These are phyloP conservation scores for Mrakia frigida DNA, from an alignment of 768 basidiomycete genomes.

Conservation along the genomic window DNA sequence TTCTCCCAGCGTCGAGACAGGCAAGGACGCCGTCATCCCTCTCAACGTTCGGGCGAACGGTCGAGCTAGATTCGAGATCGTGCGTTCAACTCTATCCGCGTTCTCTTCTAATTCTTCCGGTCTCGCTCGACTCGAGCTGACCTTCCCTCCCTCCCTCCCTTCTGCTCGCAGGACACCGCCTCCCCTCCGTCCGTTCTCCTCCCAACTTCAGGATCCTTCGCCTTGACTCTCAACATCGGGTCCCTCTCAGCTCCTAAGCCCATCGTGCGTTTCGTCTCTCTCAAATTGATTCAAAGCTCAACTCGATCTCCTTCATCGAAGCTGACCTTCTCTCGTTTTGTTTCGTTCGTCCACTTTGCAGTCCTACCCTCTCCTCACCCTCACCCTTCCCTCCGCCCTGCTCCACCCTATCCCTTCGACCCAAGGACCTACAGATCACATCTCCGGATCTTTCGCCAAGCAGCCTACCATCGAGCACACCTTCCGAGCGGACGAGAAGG, in stretches of 20 bases:
- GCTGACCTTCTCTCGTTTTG: neutral
- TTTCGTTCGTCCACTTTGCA: neutral
- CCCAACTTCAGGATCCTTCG: conserved; percentile 22
- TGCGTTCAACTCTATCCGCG: neutral
- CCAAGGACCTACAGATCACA: neutral
- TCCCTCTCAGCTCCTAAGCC: conserved; percentile 16
- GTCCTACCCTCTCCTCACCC: conserved; percentile 30
- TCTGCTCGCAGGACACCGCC: conserved; percentile 27
- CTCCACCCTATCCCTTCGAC: conserved; percentile 10
- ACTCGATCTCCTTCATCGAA: neutral
- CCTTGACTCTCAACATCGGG: conserved; percentile 28
- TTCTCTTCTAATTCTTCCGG: too few species aligned
- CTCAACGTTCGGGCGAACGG: conserved; percentile 30
- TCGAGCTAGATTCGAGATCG: conserved; percentile 25
- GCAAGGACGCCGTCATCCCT: conserved; percentile 26
- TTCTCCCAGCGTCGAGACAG: conserved; percentile 21
- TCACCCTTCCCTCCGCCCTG: conserved; percentile 19
- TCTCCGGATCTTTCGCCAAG: conserved; percentile 20
- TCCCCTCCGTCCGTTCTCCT: conserved; percentile 20
- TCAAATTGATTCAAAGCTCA: neutral
- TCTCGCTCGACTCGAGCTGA: neutral
- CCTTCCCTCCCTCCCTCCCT: neutral
- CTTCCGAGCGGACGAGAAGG: conserved; percentile 30
- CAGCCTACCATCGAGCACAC: conserved; percentile 26
- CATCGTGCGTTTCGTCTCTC: conserved; percentile 14